A percentile compares a stretch with the other conserved stretches of the same genome.
Conservation (phyloP, 2,329 filamentous ascomycete genomes). For the Pestalotiopsis sp. region DNA sequence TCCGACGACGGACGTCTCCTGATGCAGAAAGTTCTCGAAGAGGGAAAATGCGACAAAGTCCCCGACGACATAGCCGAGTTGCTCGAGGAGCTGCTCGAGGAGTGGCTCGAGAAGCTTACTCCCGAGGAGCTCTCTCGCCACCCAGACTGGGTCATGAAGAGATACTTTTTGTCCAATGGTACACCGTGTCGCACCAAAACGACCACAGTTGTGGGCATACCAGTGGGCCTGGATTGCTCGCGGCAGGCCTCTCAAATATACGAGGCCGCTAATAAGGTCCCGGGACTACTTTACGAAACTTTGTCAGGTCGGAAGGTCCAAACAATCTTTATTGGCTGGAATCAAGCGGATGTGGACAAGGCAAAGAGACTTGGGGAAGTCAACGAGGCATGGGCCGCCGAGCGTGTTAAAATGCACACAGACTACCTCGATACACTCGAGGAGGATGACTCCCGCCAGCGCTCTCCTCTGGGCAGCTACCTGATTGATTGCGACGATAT, state of each 20-base stretch:
- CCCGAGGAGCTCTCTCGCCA: not conserved
- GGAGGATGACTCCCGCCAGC: not conserved
- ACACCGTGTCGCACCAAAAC: not conserved
- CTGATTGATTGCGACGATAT: not conserved
- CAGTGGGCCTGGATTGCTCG: not conserved
- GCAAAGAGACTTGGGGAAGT: not conserved
- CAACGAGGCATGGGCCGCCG: not conserved
- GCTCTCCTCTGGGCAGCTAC: not conserved
- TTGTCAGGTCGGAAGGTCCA: not conserved
- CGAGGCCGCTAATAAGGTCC: not conserved
- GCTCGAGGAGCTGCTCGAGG: not conserved
- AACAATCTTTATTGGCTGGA: not conserved
- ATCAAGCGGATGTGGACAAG: not conserved
- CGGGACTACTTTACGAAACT: not conserved
- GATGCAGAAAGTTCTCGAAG: not conserved
- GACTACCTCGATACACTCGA: not conserved
- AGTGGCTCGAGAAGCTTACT: not conserved
- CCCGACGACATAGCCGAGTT: not conserved
- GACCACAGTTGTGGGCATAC: not conserved
- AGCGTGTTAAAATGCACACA: not conserved
- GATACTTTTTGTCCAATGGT: not conserved
- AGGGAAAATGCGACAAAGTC: constrained; percentile 2
- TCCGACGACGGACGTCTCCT: not conserved
- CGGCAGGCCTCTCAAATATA: not conserved
- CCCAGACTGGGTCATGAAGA: not conserved